phyloP scores from a whole-genome alignment of 345 rosid genomes.

The Citrus unshiu region DNA sequence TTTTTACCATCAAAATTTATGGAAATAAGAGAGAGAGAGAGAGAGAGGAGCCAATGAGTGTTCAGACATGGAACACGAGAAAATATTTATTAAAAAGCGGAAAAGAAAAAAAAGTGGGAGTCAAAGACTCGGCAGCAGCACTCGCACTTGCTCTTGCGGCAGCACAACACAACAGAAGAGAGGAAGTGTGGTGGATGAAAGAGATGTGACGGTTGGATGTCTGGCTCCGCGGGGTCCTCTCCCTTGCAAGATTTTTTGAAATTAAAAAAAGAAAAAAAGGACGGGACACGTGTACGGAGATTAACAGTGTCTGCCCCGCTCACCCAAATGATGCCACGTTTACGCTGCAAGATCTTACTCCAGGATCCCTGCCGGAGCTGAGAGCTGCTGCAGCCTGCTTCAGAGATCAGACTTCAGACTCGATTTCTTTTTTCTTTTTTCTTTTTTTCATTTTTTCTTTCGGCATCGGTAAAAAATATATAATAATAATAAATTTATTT shows the following conservation, averaged over 20 bases:
- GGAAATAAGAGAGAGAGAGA: no score
- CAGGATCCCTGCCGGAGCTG: not conserved
- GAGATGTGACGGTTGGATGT: conserved; percentile 10
- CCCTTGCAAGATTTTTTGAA: not conserved
- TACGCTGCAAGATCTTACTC: not conserved
- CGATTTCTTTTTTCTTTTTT: no score
- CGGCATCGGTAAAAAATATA: no score
- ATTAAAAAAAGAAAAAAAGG: not conserved
- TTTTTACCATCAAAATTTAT: no score
- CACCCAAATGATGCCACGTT: conserved; percentile 1
- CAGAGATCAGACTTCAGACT: not conserved
- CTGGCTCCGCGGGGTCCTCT: not conserved
- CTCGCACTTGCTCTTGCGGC: not conserved
- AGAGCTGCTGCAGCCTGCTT: not conserved
- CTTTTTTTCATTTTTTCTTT: no score
- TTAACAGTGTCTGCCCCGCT: not conserved
- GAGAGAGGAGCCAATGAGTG: no score
- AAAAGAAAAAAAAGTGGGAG: not conserved
- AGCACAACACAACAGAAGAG: no score
- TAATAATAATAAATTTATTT: no score
- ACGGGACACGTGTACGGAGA: conserved; percentile 11
- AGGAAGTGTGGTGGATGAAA: not conserved
- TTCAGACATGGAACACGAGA: no score
- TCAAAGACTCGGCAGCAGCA: not conserved
- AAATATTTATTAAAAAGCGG: no score